A percentile compares a stretch with the other conserved stretches of the same genome.
Evolutionary conservation across 345 rosid genomes (phyloP).

Genomic region (Corchorus capsularis): DNA sequence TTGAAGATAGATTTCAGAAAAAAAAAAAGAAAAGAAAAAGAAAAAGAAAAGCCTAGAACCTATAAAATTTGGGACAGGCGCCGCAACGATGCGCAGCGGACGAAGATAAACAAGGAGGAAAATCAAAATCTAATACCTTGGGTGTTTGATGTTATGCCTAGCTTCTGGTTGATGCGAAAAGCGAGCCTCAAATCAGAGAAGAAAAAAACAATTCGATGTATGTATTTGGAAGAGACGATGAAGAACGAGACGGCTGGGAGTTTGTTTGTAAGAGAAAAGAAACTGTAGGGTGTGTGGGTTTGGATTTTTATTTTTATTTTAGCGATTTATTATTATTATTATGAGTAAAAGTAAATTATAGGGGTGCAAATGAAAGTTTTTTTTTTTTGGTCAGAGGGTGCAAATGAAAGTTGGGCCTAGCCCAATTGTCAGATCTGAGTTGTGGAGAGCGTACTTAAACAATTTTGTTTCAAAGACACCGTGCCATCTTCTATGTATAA

Average conservation of each 20-base stretch:
- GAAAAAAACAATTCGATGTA: not conserved
- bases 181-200: not conserved
- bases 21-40: not conserved
- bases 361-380: too few relatives aligned
- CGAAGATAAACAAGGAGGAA: not conserved
- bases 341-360: too few relatives aligned
- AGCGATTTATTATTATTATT: too few relatives aligned
- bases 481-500: too few relatives aligned
- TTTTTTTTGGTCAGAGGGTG: too few relatives aligned
- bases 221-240: not conserved
- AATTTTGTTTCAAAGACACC: too few relatives aligned
- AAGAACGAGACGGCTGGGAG: not conserved
- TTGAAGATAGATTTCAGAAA: not conserved
- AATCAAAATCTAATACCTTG: not conserved
- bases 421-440: too few relatives aligned
- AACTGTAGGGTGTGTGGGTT: not conserved
- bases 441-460: too few relatives aligned
- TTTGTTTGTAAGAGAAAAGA: not conserved
- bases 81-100: not conserved
- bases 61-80: not conserved
- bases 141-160: not conserved
- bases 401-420: too few relatives aligned
- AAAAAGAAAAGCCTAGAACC: not conserved
- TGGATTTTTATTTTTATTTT: too few relatives aligned
- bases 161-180: not conserved